Percentiles rank a stretch among this genome's conserved stretches.
These are phyloP conservation scores for Viola pubescens DNA, from an alignment of 441 rosid genomes.

Conservation along the genomic window DNA sequence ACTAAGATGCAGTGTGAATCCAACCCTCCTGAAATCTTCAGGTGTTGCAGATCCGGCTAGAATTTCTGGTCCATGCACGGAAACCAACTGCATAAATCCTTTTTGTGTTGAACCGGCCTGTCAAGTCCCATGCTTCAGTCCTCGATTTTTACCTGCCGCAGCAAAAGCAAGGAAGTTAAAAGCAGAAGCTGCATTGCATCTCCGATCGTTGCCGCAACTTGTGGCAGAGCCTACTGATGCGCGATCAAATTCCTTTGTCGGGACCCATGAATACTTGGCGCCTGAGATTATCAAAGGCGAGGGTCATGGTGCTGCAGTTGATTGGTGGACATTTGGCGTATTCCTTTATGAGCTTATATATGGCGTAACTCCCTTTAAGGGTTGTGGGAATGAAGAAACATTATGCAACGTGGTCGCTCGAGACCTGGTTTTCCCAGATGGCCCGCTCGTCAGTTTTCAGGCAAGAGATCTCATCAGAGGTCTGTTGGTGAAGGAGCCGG, in stretches of 20 bases:
- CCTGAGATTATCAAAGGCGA: constrained; percentile 93
- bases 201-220: constrained; percentile 72
- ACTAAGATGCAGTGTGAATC: constrained; percentile 73
- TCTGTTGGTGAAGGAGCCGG: constrained; percentile 81
- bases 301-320: constrained; percentile 98
- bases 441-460: constrained; percentile 68
- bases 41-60: constrained; percentile 39
- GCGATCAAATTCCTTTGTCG: constrained; percentile 90
- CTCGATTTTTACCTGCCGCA: constrained; percentile 47
- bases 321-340: constrained; percentile 97
- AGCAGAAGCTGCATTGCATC: constrained; percentile 36
- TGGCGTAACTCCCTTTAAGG: constrained; percentile 86
- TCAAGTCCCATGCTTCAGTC: constrained; percentile 74
- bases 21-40: constrained; percentile 66
- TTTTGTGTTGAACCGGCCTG: constrained; percentile 75
- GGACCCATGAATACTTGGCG: constrained; percentile 90
- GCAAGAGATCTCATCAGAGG: constrained; percentile 82
- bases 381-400: constrained; percentile 77
- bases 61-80: constrained; percentile 57
- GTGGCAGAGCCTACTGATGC: constrained; percentile 97
- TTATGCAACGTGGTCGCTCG: constrained; percentile 75
- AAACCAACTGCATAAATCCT: constrained; percentile 70
- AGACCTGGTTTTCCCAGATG: constrained; percentile 69
- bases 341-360: constrained; percentile 85
- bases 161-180: constrained; percentile 48